A percentile compares a stretch with the other conserved stretches of the same genome.
Conservation (phyloP, 1,284 basidiomycete genomes). For the Ceratobasidium sp. region DNA sequence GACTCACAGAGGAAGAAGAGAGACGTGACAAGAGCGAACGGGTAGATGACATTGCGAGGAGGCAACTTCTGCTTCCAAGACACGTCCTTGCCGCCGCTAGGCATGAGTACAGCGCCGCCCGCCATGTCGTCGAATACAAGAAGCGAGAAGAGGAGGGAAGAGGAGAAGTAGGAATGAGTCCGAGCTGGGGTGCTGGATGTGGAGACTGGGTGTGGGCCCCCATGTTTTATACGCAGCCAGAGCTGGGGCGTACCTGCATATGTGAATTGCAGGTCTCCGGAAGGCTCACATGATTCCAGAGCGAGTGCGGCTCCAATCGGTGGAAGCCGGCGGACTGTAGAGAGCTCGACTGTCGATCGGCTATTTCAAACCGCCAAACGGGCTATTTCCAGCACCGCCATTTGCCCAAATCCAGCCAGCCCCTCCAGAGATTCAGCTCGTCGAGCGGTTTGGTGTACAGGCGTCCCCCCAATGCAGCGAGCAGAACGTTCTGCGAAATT, state of each 20-base stretch:
- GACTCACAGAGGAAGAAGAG: conserved; percentile 81
- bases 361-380: not conserved
- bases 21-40: conserved; percentile 78
- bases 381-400: conserved; percentile 22
- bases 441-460: not conserved
- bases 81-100: conserved; percentile 34
- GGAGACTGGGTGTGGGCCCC: conserved; percentile 13
- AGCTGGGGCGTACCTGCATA: not conserved
- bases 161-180: not conserved
- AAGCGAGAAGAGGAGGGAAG: not conserved
- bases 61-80: conserved; percentile 27
- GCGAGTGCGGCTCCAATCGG: not conserved
- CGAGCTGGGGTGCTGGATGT: conserved; percentile 26
- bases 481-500: not conserved
- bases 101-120: conserved; percentile 35
- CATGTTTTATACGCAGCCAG: conserved; percentile 12
- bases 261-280: conserved; percentile 7
- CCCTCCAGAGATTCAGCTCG: not conserved
- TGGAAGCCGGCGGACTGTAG: not conserved
- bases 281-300: not conserved
- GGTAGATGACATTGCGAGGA: conserved; percentile 53
- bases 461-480: not conserved
- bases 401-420: not conserved
- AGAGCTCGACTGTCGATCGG: not conserved
- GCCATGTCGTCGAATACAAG: conserved; percentile 25